Base-by-base conservation (phyloP, 139 green algal genomes). In the Ettlia oleoabundans region DNA sequence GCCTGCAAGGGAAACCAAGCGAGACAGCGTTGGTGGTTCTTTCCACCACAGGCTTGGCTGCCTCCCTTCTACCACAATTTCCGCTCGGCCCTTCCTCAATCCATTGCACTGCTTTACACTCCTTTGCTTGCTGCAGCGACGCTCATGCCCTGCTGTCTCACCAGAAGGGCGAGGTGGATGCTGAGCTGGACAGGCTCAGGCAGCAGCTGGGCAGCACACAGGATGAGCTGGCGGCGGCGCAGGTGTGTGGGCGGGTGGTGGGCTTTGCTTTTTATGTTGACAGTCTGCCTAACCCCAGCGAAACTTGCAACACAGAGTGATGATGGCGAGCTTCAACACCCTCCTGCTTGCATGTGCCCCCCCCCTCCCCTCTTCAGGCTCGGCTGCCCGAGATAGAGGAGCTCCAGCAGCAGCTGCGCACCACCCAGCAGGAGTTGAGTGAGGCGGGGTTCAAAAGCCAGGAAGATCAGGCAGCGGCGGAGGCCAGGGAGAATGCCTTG, bases 321-420 rank as follows among this genome's bases (percentile, higher is more conserved):
- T 83, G 66, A 68, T 70, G 42, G 71, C n/a, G 19, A 68, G 78
- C 65, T 78, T 30, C 30, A 58, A 24, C 38, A 37, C 37, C 22
- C 28, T 6, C 65, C 35, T 52, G 35, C 2, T 35, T 73, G 35
- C 65, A 22, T 52, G 3, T 58, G 21, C n/a, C 40, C 51, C 3
- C 70, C 41, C 22, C 47, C 7, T 76, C 24, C 65, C 69, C 28
- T n/a, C 10, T 40, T 22, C 82, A 92, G 90, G 82, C 83, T 0
- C 88, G 86, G 18, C 82, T 94, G 82, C 87, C 92, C 26, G 88
- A 92, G 74, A 90, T 94, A 63, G 86, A 93, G 30, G 89, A 89
- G 70, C 87, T 92, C 42, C 58, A 83, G 67, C 80, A 86, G 66
- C 53, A 86, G 75, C 68, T 92, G 24, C 82, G 33, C 33, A 42